Conservation (phyloP, 2,329 filamentous ascomycete species). For the Cadophora gregata region DNA sequence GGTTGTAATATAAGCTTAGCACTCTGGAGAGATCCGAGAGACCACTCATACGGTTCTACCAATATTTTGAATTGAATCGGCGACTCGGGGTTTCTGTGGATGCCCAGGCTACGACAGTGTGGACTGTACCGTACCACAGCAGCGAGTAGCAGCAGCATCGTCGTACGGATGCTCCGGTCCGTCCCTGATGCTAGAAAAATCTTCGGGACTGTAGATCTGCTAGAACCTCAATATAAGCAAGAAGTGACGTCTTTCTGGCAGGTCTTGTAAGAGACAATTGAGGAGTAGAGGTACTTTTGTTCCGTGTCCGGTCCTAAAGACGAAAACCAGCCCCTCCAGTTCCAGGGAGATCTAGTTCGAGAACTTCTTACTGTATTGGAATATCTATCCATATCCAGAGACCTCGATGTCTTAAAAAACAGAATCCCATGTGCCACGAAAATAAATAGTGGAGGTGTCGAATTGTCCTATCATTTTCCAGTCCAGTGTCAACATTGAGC, state of each 20-base stretch:
- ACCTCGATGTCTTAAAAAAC: neutral
- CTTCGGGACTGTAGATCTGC: slow-evolving; percentile 2
- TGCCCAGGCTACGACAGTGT: neutral
- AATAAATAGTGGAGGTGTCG: neutral
- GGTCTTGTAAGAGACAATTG: neutral
- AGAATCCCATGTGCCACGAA: neutral
- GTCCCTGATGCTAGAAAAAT: neutral
- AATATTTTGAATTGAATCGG: neutral
- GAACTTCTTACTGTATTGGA: neutral
- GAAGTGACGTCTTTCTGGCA: neutral
- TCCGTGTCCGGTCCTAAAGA: neutral
- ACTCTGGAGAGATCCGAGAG: too few species aligned
- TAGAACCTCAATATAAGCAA: neutral
- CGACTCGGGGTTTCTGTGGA: neutral
- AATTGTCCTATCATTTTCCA: slow-evolving; percentile 11
- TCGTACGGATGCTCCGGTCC: slow-evolving; percentile 4
- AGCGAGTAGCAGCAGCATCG: neutral
- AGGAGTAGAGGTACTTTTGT: neutral
- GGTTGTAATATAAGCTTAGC: too few species aligned
- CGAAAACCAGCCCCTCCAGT: neutral
- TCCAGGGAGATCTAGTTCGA: neutral
- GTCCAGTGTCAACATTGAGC: slow-evolving; percentile 1
- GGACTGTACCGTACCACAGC: neutral
- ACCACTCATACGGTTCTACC: too few species aligned
- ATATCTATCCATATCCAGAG: neutral